Evolutionary conservation across 176 grass and related monocot species (phyloP), one percentile per base, ranked within the genome.

Genomic region (Zizania latifolia): DNA sequence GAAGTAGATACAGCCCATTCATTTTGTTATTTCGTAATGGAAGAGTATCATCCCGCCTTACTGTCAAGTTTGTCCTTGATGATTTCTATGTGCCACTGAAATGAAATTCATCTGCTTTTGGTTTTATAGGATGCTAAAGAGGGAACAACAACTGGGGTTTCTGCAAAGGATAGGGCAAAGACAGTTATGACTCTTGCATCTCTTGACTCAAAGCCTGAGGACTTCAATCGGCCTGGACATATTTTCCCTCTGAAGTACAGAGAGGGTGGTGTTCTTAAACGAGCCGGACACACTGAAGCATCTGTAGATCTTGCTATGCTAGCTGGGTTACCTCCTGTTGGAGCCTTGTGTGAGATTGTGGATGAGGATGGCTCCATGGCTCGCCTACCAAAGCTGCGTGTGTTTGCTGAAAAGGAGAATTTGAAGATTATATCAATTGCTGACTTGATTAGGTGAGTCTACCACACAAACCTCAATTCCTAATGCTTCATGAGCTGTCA

Each of bases 281-380:
- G 89, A 71, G 93, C 93, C 45, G 93, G 93, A 58, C 93, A 96
- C 58, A 96, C 89, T 7, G 93, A 96, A 73, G 93, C 93, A 82
- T 88, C 93, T 58, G 79, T 96, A 53, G 93, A 96, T 61, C 84
- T 96, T 68, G 93, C 87, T 70, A 56, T 90, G 43, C 44, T 96
- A 27, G 93, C 93, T 73, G 87, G 90, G 28, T 81, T 97, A 65
- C 84, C 89, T 59, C 84, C 93, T 62, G 82, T 78, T 53, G 87
- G 50, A 75, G 87, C 90, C 38, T 83, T 97, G 50, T 97, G 89
- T 81, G 90, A 92, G 85, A 82, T 97, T 54, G 93, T 97, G 29
- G 90, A 97, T 90, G 89, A 92, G 11, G 93, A 97, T 74, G 93
- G 93, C 3, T 97, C 93, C 50, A 97, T 92, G 90, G 90, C 93